Evolutionary conservation across 805 yeast species (phyloP).

Genomic region (Yueomyces sinensis): DNA sequence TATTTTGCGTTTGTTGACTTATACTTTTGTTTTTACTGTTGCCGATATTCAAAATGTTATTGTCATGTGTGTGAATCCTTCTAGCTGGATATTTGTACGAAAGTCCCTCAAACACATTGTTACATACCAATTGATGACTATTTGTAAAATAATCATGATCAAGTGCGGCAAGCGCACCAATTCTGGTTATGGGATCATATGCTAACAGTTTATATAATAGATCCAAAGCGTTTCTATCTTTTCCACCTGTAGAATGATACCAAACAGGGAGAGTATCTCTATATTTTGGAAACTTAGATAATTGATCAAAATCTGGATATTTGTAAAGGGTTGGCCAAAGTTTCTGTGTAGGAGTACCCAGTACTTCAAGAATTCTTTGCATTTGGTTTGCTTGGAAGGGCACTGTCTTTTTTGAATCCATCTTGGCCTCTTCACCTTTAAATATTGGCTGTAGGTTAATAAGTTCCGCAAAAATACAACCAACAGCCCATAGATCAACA

Average conservation of each 20-base stretch:
- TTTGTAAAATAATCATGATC: conserved; percentile 59
- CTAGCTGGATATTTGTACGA: conserved; percentile 70
- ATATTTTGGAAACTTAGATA: conserved; percentile 47
- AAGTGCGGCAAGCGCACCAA: conserved; percentile 68
- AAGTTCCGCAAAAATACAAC: conserved; percentile 87
- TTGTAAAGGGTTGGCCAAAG: conserved; percentile 67
- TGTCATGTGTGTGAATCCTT: conserved; percentile 77
- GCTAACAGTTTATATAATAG: conserved; percentile 51
- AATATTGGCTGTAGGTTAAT: conserved; percentile 83
- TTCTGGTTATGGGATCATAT: conserved; percentile 71
- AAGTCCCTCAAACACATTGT: conserved; percentile 70
- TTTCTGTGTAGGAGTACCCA: conserved; percentile 76
- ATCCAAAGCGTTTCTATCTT: conserved; percentile 53
- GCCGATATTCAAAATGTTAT: conserved; percentile 42
- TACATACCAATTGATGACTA: conserved; percentile 52
- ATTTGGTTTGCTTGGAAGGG: conserved; percentile 92
- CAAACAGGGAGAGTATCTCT: conserved; percentile 55
- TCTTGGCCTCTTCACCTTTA: conserved; percentile 95
- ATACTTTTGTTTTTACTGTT: conserved; percentile 2
- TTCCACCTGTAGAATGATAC: conserved; percentile 75
- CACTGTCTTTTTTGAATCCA: conserved; percentile 83
- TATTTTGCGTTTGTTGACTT: conserved; percentile 11
- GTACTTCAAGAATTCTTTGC: conserved; percentile 79
- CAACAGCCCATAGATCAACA: conserved; percentile 90
- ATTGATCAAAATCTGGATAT: conserved; percentile 72